Base-by-base conservation (phyloP, 2,329 filamentous ascomycete species). In the Leptographium flavum region DNA sequence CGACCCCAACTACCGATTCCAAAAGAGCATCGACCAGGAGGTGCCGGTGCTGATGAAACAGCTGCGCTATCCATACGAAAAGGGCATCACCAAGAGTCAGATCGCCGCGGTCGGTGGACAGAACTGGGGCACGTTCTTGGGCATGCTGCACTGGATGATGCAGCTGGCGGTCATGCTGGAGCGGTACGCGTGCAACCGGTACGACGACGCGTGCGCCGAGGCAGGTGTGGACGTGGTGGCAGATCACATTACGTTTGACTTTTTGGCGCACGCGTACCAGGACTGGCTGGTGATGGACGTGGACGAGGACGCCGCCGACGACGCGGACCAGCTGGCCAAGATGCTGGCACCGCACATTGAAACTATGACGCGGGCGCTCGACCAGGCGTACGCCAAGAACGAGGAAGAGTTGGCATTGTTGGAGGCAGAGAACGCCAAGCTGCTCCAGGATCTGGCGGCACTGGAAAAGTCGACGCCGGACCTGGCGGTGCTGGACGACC, bases 121-220 rank as follows among this genome's bases (percentile, higher is more conserved):
- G 63, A 96, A 96, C 59, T 98, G 92, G 92, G 83, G 83, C 50
- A 92, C 87, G 0, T 96, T 98, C 57, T 69, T 98, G 13, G 92
- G 88, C 0, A 69, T 98, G 60, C 70, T 98, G 42, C 88, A 98
- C 65, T 98, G 92, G 92, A 90, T 98, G 79, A 94, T 98, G 90
- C 88, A 96, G 62, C 69, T 98, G 43, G 86, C 87, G 5, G 81
- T 90, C 54, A 94, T 96, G 81, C 76, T 96, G 57, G 88, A 96
- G 50, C 76, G 83, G 21, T 96, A 88, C 58, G 69, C 76, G 1
- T 63, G 68, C 45, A 82, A 87, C 47, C 78, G 79, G 39, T 98
- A 94, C 60, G 87, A 95, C 53, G 83, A 94, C 43, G 88, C 87
- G 1, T 95, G 87, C 59, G 73, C 83, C 36, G 90, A 95, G 55